Evolutionary conservation across 495 filamentous ascomycete species (phyloP).

Genomic region (Cudoniella acicularis): DNA sequence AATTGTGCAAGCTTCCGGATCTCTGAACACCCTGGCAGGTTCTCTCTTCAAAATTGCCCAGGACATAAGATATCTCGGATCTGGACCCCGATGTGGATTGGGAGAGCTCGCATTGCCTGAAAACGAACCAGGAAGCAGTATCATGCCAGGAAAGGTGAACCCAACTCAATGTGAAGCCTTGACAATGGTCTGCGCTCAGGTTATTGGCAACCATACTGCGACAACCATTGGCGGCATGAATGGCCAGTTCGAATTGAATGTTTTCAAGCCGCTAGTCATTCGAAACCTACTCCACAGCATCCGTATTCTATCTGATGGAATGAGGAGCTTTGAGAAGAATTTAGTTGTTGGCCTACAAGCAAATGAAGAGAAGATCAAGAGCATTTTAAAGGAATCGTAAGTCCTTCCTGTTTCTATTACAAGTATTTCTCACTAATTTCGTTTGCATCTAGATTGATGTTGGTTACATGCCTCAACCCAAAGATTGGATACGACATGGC

Average conservation of each 20-base stretch:
- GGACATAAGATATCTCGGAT: constrained; percentile 95
- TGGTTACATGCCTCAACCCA: constrained; percentile 97
- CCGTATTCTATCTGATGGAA: constrained; percentile 82
- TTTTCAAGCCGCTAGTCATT: constrained; percentile 97
- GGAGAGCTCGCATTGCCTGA: constrained; percentile 90
- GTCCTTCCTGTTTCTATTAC: constrained; percentile 21
- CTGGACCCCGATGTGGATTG: constrained; percentile 91
- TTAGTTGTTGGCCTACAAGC: constrained; percentile 84
- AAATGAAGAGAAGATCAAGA: constrained; percentile 84
- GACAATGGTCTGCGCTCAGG: constrained; percentile 96
- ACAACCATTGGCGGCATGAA: constrained; percentile 92
- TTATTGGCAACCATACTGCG: constrained; percentile 94
- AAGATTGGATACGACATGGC: constrained; percentile 99
- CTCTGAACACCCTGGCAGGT: constrained; percentile 86
- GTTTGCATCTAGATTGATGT: constrained; percentile 68
- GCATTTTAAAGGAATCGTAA: constrained; percentile 81
- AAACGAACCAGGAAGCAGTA: constrained; percentile 95
- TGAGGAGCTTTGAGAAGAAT: constrained; percentile 92
- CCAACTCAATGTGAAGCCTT: constrained; percentile 97
- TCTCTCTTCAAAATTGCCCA: constrained; percentile 98
- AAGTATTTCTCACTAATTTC: background rate
- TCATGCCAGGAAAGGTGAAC: constrained; percentile 99
- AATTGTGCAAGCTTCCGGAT: constrained; percentile 87
- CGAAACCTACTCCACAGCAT: constrained; percentile 89
- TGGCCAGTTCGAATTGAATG: constrained; percentile 98